Base-by-base conservation (phyloP, 2,329 filamentous ascomycete genomes). In the Cadophora gregata region DNA sequence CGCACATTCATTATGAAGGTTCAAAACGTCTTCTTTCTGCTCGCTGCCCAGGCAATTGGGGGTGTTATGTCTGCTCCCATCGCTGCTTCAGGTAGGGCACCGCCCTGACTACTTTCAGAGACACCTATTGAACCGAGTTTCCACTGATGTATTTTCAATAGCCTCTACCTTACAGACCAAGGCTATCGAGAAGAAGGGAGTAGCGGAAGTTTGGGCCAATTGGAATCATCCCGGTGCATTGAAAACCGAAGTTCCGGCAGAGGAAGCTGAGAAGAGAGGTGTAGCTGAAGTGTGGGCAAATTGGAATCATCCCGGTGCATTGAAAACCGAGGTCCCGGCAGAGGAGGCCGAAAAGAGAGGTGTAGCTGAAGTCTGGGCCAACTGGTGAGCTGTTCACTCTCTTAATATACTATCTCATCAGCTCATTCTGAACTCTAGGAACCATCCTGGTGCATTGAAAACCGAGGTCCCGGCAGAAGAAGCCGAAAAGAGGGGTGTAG, bases 1-100 rank as follows among this genome's bases (percentile, higher is more conserved):
- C 47, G 24, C 47, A 50, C 47, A 50, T 50, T 50, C 47, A 50
- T 27, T 24, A 50, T 50, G 47, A 50, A 50, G 47, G 21, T 50
- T 24, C 47, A 27, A 50, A 50, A 50, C 3, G 47, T 50, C 21
- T 50, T 50, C 47, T 14, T 50, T 27, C 27, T 50, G 47, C 47
- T 50, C 5, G 47, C 47, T 9, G 47, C 47, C 9, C 47, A 50
- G 21, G 47, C 24, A 6, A 50, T 50, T 14, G 24, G 12, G 9
- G 47, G 47, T 27, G 47, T 50, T 27, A 10, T 50, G 10, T 50
- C 47, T 12, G 47, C 47, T 50, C 47, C 47, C 5, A 14, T 27
- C 24, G 47, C 47, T 27, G 47, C 47, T 50, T 14, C 47, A 50
- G 47, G 47, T 50, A 50, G 5, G 21, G 21, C 2, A 50, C 45